Evolutionary conservation across 2,329 filamentous ascomycete species (phyloP).

Genomic region (Domatiomyces catenatus): DNA sequence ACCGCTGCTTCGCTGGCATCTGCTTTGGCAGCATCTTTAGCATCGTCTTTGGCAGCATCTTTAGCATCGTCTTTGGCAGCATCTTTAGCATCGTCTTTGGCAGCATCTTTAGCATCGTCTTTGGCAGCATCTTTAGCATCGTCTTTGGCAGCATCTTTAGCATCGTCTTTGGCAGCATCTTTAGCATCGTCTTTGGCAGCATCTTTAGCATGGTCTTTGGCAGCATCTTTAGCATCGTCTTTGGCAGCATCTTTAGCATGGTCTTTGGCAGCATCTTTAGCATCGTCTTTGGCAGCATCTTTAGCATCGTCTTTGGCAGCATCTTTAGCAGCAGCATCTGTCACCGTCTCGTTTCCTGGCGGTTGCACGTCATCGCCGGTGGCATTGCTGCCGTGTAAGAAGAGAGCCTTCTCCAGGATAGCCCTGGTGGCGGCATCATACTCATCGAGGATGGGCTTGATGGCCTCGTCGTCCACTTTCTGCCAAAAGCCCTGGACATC

Average conservation of each 20-base stretch:
- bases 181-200: conserved; percentile 7
- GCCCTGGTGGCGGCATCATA: conserved; percentile 27
- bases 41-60: conserved; percentile 6
- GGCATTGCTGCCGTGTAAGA: conserved; percentile 24
- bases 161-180: no score
- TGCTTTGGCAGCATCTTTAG: conserved; percentile 6
- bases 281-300: no score
- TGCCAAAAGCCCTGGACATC: conserved; percentile 75
- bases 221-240: conserved; percentile 3
- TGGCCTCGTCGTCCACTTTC: conserved; percentile 61
- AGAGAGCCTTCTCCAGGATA: conserved; percentile 26
- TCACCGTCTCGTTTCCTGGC: neutral
- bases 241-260: conserved; percentile 4
- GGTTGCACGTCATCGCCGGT: conserved; percentile 15
- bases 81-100: conserved; percentile 7
- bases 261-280: conserved; percentile 7
- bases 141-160: conserved; percentile 6
- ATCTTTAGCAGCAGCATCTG: no score
- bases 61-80: no score
- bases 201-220: no score
- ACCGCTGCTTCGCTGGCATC: conserved; percentile 1
- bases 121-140: conserved; percentile 1
- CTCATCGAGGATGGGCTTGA: conserved; percentile 49
- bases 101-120: no score
- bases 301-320: conserved; percentile 8